A percentile compares a stretch with the other conserved stretches of the same genome.
phyloP scores from a whole-genome alignment of 1,284 basidiomycete species.

The Ustilago lituana region DNA sequence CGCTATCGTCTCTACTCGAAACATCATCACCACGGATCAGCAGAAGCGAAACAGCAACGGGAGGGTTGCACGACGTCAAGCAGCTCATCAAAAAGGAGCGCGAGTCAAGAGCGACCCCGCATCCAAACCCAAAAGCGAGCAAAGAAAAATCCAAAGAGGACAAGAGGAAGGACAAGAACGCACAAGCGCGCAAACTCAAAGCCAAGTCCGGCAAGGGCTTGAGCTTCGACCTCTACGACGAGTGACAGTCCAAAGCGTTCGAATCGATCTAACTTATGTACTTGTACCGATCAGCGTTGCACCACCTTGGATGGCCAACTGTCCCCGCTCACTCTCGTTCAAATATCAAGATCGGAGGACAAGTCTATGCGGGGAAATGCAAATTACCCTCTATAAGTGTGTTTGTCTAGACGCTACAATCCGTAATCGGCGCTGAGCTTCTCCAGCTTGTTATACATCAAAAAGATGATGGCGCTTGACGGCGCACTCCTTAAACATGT shows the following conservation, averaged over 20 bases:
- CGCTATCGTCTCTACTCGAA: conserved; percentile 1
- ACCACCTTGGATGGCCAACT: no score
- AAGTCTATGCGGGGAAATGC: conserved; percentile 6
- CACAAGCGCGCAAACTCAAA: conserved; percentile 16
- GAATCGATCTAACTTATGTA: no score
- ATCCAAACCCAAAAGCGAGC: background rate
- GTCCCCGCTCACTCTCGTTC: no score
- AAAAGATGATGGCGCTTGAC: conserved; percentile 55
- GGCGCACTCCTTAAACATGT: conserved; percentile 88
- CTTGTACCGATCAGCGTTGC: no score
- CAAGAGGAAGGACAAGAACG: conserved; percentile 23
- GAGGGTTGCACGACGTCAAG: conserved; percentile 29
- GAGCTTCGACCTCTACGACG: conserved; percentile 48
- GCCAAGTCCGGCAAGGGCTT: conserved; percentile 41
- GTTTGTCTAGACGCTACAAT: no score
- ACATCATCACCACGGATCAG: background rate
- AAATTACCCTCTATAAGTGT: background rate
- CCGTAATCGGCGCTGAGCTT: conserved; percentile 49
- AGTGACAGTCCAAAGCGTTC: no score
- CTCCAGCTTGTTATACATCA: conserved; percentile 63
- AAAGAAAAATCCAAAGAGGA: conserved; percentile 10
- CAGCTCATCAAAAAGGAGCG: conserved; percentile 19
- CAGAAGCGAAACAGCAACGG: background rate
- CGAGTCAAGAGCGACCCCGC: background rate
- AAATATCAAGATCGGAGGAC: no score